These are phyloP conservation scores for Alopecurus myosuroides DNA, from an alignment of 176 grass and related monocot species.

Conservation along the genomic window DNA sequence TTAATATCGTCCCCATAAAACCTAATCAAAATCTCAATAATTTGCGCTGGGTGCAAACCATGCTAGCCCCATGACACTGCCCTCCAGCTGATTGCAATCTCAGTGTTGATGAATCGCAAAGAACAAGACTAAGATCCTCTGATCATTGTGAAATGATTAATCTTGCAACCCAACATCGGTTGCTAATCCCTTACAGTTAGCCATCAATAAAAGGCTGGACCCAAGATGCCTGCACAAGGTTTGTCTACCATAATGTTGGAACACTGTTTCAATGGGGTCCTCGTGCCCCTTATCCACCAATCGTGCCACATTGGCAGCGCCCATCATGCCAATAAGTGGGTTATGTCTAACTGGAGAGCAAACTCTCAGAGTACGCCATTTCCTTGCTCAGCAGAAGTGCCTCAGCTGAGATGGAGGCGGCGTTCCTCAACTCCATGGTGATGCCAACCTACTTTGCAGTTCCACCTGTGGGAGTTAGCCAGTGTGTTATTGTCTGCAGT, in stretches of 20 bases:
- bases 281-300: background rate
- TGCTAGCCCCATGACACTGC: background rate
- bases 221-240: background rate
- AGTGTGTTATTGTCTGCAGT: constrained; percentile 31
- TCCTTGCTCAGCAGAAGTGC: constrained; percentile 33
- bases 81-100: constrained; percentile 11
- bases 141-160: too few species aligned
- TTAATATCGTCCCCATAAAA: background rate
- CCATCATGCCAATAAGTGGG: too few species aligned
- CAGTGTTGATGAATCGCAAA: background rate
- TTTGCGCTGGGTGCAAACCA: background rate
- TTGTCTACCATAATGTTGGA: background rate
- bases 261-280: constrained; percentile 1
- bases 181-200: background rate
- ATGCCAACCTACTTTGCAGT: background rate
- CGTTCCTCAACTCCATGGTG: constrained; percentile 35
- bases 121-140: too few species aligned
- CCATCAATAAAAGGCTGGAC: background rate
- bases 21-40: background rate
- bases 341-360: too few species aligned
- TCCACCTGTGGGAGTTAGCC: background rate
- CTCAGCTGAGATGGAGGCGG: constrained; percentile 31
- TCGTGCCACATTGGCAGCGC: background rate
- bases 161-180: background rate
- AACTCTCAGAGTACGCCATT: constrained; percentile 48